These are phyloP conservation scores for Venturia asperata DNA, from an alignment of 2,329 filamentous ascomycete genomes.

Conservation along the genomic window DNA sequence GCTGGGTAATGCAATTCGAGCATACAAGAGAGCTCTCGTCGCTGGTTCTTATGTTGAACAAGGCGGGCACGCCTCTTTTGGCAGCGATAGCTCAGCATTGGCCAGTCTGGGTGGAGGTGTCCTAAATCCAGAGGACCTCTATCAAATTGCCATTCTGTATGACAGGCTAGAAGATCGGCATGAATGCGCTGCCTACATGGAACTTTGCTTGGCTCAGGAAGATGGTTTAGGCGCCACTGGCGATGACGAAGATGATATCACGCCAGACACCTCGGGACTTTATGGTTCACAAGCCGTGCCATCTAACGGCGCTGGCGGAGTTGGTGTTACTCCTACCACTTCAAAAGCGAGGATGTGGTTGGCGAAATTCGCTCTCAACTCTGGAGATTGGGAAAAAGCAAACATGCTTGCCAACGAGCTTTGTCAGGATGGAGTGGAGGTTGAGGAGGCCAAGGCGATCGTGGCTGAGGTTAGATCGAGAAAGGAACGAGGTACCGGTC, in stretches of 20 bases:
- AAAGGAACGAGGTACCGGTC: slow-evolving; percentile 44
- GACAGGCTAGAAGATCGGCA: slow-evolving; percentile 70
- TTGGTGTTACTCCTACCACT: slow-evolving; percentile 84
- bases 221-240: slow-evolving; percentile 49
- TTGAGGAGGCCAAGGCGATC: slow-evolving; percentile 92
- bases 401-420: slow-evolving; percentile 81
- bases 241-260: slow-evolving; percentile 30
- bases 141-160: slow-evolving; percentile 85
- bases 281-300: slow-evolving; percentile 34
- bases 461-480: slow-evolving; percentile 78
- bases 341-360: slow-evolving; percentile 93
- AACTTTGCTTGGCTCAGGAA: slow-evolving; percentile 87
- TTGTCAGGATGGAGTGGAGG: slow-evolving; percentile 91
- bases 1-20: slow-evolving; percentile 84
- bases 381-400: slow-evolving; percentile 66
- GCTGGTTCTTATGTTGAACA: slow-evolving; percentile 79
- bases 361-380: slow-evolving; percentile 70
- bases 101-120: slow-evolving; percentile 41
- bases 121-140: slow-evolving; percentile 82
- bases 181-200: slow-evolving; percentile 90
- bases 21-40: slow-evolving; percentile 83
- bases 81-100: slow-evolving; percentile 40
- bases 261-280: slow-evolving; percentile 23
- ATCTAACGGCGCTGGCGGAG: slow-evolving; percentile 63
- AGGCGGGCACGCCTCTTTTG: slow-evolving; percentile 40